phyloP scores from a whole-genome alignment of 225 moss, liverwort and hornwort species.

The Pseudisothecium myosuroides region DNA sequence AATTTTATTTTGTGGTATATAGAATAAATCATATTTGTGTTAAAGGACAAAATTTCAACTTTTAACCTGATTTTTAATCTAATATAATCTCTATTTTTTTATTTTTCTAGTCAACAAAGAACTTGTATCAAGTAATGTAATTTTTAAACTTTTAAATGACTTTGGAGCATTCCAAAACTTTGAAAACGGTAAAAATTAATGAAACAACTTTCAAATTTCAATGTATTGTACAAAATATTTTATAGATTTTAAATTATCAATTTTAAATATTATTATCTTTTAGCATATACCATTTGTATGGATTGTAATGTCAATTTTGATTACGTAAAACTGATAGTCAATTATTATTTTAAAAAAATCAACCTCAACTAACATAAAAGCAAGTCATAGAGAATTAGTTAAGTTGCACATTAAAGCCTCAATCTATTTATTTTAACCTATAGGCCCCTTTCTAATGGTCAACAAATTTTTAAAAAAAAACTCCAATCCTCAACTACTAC shows the following conservation, averaged over 20 bases:
- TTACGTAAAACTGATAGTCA: neutral
- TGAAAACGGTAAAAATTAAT: neutral
- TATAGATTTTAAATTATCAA: neutral
- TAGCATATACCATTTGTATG: neutral
- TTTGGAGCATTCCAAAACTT: neutral
- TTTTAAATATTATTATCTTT: neutral
- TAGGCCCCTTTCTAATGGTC: too few relatives aligned
- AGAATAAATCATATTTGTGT: neutral
- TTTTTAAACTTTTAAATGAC: too few relatives aligned
- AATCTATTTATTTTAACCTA: neutral
- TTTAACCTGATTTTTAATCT: neutral
- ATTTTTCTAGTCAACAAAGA: neutral
- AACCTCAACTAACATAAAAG: neutral
- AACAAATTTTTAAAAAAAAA: too few relatives aligned
- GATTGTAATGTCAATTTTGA: neutral
- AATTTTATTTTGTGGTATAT: too few relatives aligned
- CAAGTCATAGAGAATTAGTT: neutral
- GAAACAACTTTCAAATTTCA: neutral
- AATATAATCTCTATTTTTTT: neutral
- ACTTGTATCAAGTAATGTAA: accelerated
- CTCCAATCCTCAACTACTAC: accelerated
- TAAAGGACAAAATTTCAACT: neutral
- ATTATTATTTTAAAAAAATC: neutral
- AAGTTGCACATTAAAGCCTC: neutral
- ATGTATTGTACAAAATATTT: neutral